phyloP scores from a whole-genome alignment of 345 rosid genomes.

The Rhizophora mangle region DNA sequence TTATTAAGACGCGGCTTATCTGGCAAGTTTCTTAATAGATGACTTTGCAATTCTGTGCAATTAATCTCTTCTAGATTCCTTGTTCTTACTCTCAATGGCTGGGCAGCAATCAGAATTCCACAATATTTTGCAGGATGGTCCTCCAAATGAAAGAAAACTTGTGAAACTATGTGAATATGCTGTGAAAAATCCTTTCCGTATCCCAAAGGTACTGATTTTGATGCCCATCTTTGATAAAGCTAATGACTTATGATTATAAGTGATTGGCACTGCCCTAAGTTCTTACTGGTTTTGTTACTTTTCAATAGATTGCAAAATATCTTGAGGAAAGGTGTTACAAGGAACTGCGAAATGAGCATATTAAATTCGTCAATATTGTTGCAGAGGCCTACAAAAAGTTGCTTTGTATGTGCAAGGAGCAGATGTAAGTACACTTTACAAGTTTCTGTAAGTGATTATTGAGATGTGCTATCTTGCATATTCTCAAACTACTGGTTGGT shows the following conservation, averaged over 20 bases:
- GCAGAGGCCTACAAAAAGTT: slow-evolving; percentile 69
- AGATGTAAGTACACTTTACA: slow-evolving; percentile 53
- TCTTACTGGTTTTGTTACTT: slow-evolving; percentile 15
- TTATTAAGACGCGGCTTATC: background rate
- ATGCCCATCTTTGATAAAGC: background rate
- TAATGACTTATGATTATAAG: background rate
- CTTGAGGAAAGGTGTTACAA: slow-evolving; percentile 92
- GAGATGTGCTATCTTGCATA: background rate
- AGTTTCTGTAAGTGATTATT: background rate
- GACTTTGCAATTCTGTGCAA: background rate
- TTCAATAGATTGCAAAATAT: slow-evolving; percentile 68
- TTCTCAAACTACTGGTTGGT: background rate
- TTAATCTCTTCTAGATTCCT: background rate
- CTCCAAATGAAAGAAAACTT: slow-evolving; percentile 77
- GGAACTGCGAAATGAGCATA: slow-evolving; percentile 71
- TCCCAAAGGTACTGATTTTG: slow-evolving; percentile 64
- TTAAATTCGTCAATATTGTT: slow-evolving; percentile 60
- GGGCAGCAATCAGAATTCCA: background rate
- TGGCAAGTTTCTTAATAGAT: background rate
- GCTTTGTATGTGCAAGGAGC: slow-evolving; percentile 76
- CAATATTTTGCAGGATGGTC: slow-evolving; percentile 52
- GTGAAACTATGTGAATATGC: slow-evolving; percentile 91
- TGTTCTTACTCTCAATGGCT: background rate
- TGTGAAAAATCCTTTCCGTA: slow-evolving; percentile 75
- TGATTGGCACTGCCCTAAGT: background rate